Evolutionary conservation across 1,284 basidiomycete species (phyloP), one percentile per base, ranked within the genome.

Genomic region (Microbotryum intermedium): DNA sequence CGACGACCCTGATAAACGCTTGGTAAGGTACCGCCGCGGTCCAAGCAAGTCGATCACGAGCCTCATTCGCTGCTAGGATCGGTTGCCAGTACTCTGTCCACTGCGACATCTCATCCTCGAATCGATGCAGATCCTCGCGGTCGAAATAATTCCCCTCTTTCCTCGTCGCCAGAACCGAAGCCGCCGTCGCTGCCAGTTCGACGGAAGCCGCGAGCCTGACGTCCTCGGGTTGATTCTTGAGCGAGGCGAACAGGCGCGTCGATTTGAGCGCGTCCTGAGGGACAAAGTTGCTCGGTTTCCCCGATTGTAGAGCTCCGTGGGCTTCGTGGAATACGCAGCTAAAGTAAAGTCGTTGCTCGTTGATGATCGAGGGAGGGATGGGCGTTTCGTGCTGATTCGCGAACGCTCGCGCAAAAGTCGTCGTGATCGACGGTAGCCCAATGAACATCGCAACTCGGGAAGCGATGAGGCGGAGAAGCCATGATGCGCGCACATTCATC

Each of bases 61-160:
- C 6, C 5, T 47, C 46, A n/a, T 26, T 26, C 16, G 43, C 20
- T 6, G 49, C 50, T 9, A 67, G 53, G 8, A 64, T 44, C 16
- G 66, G 66, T 16, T 52, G 45, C 66, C 66, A 68, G 48, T 66
- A 65, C 18, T 61, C 64, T 9, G n/a, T 16, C 66, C 66, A 68
- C 8, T 42, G 21, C 1, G 58, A 49, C 55, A 61, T 46, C 44
- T 65, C 66, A 11, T 62, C 58, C 26, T 67, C 63, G 28, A 58
- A 65, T 10, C 48, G 42, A 3, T 42, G 42, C 11, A 67, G 48
- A 6, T 62, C 59, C 10, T 59, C 66, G 1, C 30, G 50, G 9
- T 63, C 57, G 21, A 65, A 52, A 4, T 55, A 25, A 28, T 65
- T 64, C 28, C 57, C 45, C 23, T 66, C 66, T 23, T 52, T 47